Evolutionary conservation across 192 early-diverging fungal species (phyloP).

Genomic region (Gonapodya prolifera): DNA sequence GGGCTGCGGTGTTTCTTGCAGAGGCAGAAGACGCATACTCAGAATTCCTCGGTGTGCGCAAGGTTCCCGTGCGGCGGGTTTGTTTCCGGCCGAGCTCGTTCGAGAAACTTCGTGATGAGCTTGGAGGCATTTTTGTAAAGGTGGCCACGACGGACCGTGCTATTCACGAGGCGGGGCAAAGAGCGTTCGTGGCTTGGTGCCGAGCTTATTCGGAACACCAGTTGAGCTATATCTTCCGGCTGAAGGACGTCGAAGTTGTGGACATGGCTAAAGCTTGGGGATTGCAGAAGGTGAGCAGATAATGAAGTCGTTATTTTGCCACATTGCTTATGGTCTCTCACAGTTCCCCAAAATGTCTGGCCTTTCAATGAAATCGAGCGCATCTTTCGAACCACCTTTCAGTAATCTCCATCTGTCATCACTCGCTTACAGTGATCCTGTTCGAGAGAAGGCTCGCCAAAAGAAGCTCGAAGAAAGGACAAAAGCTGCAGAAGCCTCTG

Average conservation of each 20-base stretch:
- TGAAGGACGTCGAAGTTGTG: conserved; percentile 69
- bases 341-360: conserved; percentile 91
- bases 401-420: conserved; percentile 30
- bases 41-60: conserved; percentile 73
- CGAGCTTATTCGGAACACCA: conserved; percentile 91
- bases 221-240: conserved; percentile 78
- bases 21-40: conserved; percentile 80
- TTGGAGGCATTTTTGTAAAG: conserved; percentile 40
- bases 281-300: conserved; percentile 34
- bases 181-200: conserved; percentile 82
- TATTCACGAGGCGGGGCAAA: conserved; percentile 59
- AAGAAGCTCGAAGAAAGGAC: conserved; percentile 23
- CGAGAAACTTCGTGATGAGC: conserved; percentile 11
- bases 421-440: conserved; percentile 58
- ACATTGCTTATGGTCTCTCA: not conserved
- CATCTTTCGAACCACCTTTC: conserved; percentile 15
- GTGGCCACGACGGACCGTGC: conserved; percentile 60
- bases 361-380: conserved; percentile 40
- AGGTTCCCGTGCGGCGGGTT: conserved; percentile 56
- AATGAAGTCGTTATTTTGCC: not conserved
- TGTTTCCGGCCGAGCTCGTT: not conserved
- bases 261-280: conserved; percentile 68
- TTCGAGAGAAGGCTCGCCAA: conserved; percentile 50
- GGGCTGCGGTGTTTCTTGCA: conserved; percentile 72
- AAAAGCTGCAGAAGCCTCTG: conserved; percentile 16